phyloP scores from a whole-genome alignment of 1,284 basidiomycete species.

The Omphalotus olearius region DNA sequence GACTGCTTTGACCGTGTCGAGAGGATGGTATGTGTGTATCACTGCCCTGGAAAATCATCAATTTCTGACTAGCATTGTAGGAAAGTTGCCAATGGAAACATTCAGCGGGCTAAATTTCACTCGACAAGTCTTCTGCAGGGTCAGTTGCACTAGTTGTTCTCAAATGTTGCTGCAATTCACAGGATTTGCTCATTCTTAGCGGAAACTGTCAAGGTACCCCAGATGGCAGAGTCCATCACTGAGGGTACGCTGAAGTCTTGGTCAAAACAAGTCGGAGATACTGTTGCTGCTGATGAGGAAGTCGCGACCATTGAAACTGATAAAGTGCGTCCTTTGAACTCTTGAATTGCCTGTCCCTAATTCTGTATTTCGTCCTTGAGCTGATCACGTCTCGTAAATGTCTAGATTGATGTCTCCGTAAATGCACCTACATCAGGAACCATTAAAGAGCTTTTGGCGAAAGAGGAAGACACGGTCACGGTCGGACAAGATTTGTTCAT shows the following conservation, averaged over 20 bases:
- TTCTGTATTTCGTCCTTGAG: background rate
- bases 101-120: constrained; percentile 60
- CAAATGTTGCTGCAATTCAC: constrained; percentile 5
- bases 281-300: constrained; percentile 91
- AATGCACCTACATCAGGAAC: constrained; percentile 90
- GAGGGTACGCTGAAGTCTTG: constrained; percentile 97
- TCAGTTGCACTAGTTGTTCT: constrained; percentile 26
- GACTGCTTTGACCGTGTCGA: constrained; percentile 34
- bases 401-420: constrained; percentile 94
- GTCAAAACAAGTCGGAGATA: constrained; percentile 93
- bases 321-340: constrained; percentile 58
- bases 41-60: constrained; percentile 5
- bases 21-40: constrained; percentile 44
- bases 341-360: background rate
- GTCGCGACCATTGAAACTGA: constrained; percentile 98
- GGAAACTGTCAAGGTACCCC: constrained; percentile 93
- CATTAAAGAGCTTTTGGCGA: constrained; percentile 83
- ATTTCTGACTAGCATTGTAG: constrained; percentile 24
- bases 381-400: background rate
- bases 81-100: constrained; percentile 41
- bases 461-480: constrained; percentile 91
- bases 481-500: constrained; percentile 95
- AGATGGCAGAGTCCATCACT: constrained; percentile 99
- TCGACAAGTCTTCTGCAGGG: constrained; percentile 65
- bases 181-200: constrained; percentile 33